Evolutionary conservation across 2,329 filamentous ascomycete genomes (phyloP).

Genomic region (Paracorniculantispora psalliotae): DNA sequence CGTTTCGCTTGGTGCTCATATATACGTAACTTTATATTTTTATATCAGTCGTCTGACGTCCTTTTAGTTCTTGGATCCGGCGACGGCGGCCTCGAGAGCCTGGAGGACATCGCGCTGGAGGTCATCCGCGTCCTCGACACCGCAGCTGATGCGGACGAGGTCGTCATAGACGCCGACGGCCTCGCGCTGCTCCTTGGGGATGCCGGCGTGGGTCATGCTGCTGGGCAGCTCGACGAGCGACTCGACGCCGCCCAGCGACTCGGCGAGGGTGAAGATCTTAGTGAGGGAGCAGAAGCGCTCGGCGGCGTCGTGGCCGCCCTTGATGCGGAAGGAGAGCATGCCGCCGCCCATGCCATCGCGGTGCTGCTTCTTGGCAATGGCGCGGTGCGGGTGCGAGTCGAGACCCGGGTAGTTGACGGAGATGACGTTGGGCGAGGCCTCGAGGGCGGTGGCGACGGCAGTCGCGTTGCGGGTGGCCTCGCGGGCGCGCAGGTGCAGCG

Average conservation of each 20-base stretch:
- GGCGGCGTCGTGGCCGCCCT: slow-evolving; percentile 78
- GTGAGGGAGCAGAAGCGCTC: slow-evolving; percentile 89
- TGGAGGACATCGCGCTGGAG: slow-evolving; percentile 75
- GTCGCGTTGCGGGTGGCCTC: slow-evolving; percentile 81
- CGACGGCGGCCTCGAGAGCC: slow-evolving; percentile 72
- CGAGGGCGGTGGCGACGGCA: slow-evolving; percentile 69
- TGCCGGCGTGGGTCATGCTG: slow-evolving; percentile 96
- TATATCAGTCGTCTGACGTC: not conserved
- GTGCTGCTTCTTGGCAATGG: slow-evolving; percentile 85
- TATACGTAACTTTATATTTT: not conserved
- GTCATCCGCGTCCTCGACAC: slow-evolving; percentile 86
- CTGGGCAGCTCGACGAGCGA: slow-evolving; percentile 86
- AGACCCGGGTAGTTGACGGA: slow-evolving; percentile 94
- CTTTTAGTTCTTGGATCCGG: slow-evolving; percentile 15
- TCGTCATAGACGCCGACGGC: slow-evolving; percentile 93
- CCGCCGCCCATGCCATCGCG: slow-evolving; percentile 90
- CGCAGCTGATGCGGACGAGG: slow-evolving; percentile 86
- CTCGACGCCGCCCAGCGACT: slow-evolving; percentile 90
- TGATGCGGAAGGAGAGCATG: slow-evolving; percentile 95
- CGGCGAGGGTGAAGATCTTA: slow-evolving; percentile 86
- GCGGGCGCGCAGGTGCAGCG: slow-evolving; percentile 83
- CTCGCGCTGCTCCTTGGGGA: slow-evolving; percentile 85
- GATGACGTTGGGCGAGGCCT: slow-evolving; percentile 75
- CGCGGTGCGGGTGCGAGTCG: slow-evolving; percentile 77
- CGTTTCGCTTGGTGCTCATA: not conserved